A percentile compares a stretch with the other conserved stretches of the same genome.
These are phyloP conservation scores for Warburgia ugandensis DNA, from an alignment of 164 flowering plant species.

Conservation along the genomic window DNA sequence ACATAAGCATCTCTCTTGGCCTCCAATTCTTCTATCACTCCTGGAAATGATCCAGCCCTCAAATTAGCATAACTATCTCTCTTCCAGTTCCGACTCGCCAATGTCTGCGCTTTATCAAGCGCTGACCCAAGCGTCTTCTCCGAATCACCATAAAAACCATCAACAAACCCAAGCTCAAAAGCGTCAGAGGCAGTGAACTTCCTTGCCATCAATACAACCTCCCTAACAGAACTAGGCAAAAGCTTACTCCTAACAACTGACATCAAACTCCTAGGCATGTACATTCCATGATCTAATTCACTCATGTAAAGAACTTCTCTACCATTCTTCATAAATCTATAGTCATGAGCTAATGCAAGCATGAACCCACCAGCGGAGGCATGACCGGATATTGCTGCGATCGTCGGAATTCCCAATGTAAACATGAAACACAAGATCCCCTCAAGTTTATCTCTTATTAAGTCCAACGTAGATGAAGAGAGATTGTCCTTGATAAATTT, in stretches of 20 bases:
- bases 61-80: constrained; percentile 9
- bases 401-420: constrained; percentile 9
- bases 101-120: constrained; percentile 1
- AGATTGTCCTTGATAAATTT: constrained; percentile 4
- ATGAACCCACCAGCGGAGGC: no score
- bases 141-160: no score
- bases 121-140: constrained; percentile 5
- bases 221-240: no score
- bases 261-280: constrained; percentile 14
- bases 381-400: constrained; percentile 12
- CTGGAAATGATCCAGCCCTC: no score
- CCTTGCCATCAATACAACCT: no score
- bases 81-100: constrained; percentile 6
- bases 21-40: no score
- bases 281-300: constrained; percentile 15
- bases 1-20: no score
- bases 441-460: constrained; percentile 7
- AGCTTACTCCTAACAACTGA: constrained; percentile 5
- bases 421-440: constrained; percentile 6
- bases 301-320: constrained; percentile 13
- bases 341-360: constrained; percentile 12
- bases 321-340: constrained; percentile 8
- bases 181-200: no score
- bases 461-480: not conserved
- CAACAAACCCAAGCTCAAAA: no score